phyloP scores from a whole-genome alignment of 495 filamentous ascomycete species.

The Hypoxylon lienhwacheense region DNA sequence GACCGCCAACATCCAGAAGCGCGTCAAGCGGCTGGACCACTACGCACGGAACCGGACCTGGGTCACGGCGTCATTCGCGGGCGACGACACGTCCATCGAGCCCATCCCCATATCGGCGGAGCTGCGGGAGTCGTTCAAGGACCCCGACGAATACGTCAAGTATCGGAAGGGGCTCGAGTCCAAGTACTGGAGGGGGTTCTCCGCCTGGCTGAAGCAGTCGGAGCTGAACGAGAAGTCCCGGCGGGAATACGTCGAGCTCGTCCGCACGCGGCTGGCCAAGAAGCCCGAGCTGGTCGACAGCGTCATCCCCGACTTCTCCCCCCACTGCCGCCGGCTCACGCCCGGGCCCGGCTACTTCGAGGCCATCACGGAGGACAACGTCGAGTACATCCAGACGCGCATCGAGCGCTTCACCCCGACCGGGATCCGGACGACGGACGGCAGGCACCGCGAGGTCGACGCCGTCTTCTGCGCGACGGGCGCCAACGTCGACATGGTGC shows the following conservation, averaged over 20 bases:
- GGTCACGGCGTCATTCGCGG: slow-evolving; percentile 60
- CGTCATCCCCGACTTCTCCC: slow-evolving; percentile 65
- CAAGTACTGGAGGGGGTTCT: slow-evolving; percentile 61
- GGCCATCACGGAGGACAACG: slow-evolving; percentile 64
- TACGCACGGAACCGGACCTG: slow-evolving; percentile 69
- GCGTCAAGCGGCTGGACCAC: slow-evolving; percentile 58
- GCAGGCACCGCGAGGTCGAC: slow-evolving; percentile 54
- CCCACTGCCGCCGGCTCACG: slow-evolving; percentile 69
- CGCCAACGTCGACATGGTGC: slow-evolving; percentile 60
- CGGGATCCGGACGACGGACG: slow-evolving; percentile 59
- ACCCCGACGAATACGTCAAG: slow-evolving; percentile 46
- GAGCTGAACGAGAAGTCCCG: slow-evolving; percentile 52
- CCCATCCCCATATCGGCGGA: slow-evolving; percentile 56
- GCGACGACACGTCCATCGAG: slow-evolving; percentile 46
- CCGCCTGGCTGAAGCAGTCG: slow-evolving; percentile 57
- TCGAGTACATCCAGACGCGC: slow-evolving; percentile 57
- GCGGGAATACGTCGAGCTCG: slow-evolving; percentile 55
- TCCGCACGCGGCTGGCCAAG: slow-evolving; percentile 53
- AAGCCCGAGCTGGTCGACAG: slow-evolving; percentile 58
- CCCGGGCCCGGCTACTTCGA: slow-evolving; percentile 75
- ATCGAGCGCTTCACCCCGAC: slow-evolving; percentile 61
- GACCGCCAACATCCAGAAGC: slow-evolving; percentile 57
- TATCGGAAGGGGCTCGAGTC: slow-evolving; percentile 55
- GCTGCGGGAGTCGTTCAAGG: slow-evolving; percentile 47
- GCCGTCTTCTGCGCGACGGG: slow-evolving; percentile 71